Evolutionary conservation across 495 filamentous ascomycete genomes (phyloP).

Genomic region (Penicillium longicatenatum): DNA sequence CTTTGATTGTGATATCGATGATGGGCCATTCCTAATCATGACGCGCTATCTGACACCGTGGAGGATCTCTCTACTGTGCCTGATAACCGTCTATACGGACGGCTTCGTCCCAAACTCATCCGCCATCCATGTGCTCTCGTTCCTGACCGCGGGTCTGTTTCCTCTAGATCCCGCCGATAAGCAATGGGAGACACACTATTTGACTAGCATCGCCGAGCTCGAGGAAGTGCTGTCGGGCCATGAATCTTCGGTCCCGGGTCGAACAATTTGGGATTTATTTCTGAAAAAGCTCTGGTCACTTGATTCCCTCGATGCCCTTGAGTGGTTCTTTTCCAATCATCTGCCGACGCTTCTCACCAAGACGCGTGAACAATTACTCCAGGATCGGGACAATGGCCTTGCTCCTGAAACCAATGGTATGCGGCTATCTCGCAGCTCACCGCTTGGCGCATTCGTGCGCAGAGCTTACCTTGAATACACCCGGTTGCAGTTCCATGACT

Average conservation of each 20-base stretch:
- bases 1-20: constrained; percentile 6
- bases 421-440: constrained; percentile 67
- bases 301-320: constrained; percentile 74
- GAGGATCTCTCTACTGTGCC: constrained; percentile 77
- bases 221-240: constrained; percentile 62
- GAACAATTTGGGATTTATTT: constrained; percentile 81
- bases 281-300: constrained; percentile 83
- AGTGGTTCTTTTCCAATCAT: constrained; percentile 61
- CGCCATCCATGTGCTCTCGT: constrained; percentile 81
- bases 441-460: constrained; percentile 82
- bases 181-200: constrained; percentile 46
- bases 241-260: constrained; percentile 70
- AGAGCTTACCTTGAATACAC: constrained; percentile 77
- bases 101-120: constrained; percentile 71
- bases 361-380: constrained; percentile 54
- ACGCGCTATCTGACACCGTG: constrained; percentile 81
- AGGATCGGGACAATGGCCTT: constrained; percentile 53
- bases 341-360: constrained; percentile 60
- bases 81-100: constrained; percentile 79
- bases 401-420: constrained; percentile 45
- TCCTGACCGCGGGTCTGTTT: constrained; percentile 75
- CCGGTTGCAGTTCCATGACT: constrained; percentile 75
- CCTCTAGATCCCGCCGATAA: constrained; percentile 44
- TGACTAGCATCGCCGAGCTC: constrained; percentile 65
- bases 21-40: constrained; percentile 50